Conservation (phyloP, 139 green algal genomes). For the Bryopsis sp. region DNA sequence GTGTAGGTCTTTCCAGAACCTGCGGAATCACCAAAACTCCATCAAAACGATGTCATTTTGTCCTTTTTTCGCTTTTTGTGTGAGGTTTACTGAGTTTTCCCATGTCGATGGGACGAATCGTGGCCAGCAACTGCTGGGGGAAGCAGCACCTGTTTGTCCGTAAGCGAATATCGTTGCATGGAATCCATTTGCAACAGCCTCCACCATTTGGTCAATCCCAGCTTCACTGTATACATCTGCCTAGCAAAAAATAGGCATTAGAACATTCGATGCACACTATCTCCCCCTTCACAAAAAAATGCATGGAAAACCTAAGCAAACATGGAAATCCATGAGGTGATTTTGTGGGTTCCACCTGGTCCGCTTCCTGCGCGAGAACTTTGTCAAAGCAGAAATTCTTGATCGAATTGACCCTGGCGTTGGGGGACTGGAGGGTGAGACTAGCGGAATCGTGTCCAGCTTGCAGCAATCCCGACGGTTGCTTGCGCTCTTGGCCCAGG, state of each 20-base stretch:
- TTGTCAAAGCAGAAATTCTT: slow-evolving; percentile 8
- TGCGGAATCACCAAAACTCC: too few species aligned
- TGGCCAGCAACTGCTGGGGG: too few species aligned
- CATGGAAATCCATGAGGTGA: too few species aligned
- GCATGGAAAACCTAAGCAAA: too few species aligned
- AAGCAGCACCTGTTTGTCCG: background rate
- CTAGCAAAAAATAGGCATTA: background rate
- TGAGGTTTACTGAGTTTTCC: too few species aligned
- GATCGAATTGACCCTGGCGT: background rate
- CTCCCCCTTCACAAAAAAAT: too few species aligned
- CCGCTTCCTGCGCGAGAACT: background rate
- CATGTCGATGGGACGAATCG: too few species aligned
- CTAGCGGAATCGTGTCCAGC: background rate
- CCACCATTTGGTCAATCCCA: background rate
- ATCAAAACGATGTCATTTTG: too few species aligned
- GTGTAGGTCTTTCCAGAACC: slow-evolving; percentile 46
- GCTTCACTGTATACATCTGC: background rate
- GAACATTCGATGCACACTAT: too few species aligned
- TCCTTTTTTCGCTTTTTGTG: too few species aligned
- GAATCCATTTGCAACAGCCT: background rate
- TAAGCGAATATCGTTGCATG: background rate
- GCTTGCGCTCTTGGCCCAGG: background rate
- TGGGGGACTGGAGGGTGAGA: background rate
- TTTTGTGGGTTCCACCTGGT: too few species aligned
- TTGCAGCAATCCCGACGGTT: background rate